Evolutionary conservation across 2,329 filamentous ascomycete species (phyloP).

Genomic region (Pseudopithomyces chartarum): DNA sequence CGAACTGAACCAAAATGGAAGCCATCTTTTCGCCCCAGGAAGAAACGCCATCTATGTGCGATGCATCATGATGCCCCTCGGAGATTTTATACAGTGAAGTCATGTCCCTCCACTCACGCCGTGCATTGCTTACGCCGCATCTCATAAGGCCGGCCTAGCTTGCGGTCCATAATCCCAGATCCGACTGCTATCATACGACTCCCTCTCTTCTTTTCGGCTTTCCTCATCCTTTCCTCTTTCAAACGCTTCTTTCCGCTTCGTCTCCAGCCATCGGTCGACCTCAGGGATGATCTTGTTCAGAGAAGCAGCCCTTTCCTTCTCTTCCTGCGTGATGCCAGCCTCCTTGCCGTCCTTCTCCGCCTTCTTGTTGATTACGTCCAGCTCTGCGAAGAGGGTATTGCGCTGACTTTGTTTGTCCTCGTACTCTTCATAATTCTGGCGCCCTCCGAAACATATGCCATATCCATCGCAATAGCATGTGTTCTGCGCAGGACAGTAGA

Average conservation of each 20-base stretch:
- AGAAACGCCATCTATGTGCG: not conserved
- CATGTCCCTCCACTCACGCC: not conserved
- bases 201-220: conserved; percentile 38
- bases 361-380: conserved; percentile 47
- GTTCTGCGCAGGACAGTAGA: conserved; percentile 46
- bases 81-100: not conserved
- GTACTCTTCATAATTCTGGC: conserved; percentile 55
- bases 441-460: conserved; percentile 64
- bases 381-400: conserved; percentile 47
- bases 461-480: conserved; percentile 67
- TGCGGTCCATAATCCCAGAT: conserved; percentile 45
- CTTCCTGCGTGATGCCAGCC: conserved; percentile 23
- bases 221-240: conserved; percentile 41
- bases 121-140: not conserved
- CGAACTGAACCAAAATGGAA: no score
- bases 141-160: not conserved
- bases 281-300: conserved; percentile 25
- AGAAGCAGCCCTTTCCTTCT: conserved; percentile 24
- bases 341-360: conserved; percentile 35
- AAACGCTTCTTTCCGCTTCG: conserved; percentile 34
- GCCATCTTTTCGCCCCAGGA: not conserved
- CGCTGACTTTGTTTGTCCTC: conserved; percentile 52
- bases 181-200: conserved; percentile 37
- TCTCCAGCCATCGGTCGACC: conserved; percentile 36
- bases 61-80: not conserved